Evolutionary conservation across 768 basidiomycete species (phyloP).

Genomic region (Pleurotus djamor): DNA sequence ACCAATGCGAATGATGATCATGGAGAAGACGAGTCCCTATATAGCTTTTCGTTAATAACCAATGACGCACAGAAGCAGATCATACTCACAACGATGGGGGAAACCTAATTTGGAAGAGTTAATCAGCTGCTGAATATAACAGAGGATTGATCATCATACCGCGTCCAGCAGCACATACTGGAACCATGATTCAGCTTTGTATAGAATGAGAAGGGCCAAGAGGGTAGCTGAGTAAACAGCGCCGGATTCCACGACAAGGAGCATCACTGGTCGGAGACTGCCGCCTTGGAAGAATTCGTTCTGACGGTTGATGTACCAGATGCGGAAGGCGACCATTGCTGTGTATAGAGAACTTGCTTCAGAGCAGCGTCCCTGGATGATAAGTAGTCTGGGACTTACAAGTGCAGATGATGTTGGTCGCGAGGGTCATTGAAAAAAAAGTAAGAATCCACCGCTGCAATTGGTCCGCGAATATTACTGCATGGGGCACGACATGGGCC

Average conservation of each 20-base stretch:
- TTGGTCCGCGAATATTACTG: slow-evolving; percentile 26
- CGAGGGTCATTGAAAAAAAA: slow-evolving; percentile 34
- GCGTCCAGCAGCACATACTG: slow-evolving; percentile 35
- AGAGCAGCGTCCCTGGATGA: too few species aligned
- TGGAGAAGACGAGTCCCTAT: slow-evolving; percentile 33
- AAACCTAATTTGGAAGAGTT: slow-evolving; percentile 11
- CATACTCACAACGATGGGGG: slow-evolving; percentile 19
- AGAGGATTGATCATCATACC: slow-evolving; percentile 16
- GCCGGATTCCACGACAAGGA: slow-evolving; percentile 34
- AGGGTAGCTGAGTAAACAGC: slow-evolving; percentile 32
- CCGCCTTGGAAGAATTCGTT: slow-evolving; percentile 17
- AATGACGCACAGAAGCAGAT: background rate
- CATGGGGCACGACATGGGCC: slow-evolving; percentile 20
- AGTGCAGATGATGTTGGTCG: slow-evolving; percentile 34
- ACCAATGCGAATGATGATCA: slow-evolving; percentile 38
- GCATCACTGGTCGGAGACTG: slow-evolving; percentile 27
- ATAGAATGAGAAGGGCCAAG: slow-evolving; percentile 26
- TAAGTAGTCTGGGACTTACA: slow-evolving; percentile 12
- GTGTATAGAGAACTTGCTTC: too few species aligned
- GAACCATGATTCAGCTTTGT: slow-evolving; percentile 28
- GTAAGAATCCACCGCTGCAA: slow-evolving; percentile 34
- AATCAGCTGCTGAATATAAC: background rate
- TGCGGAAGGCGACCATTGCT: slow-evolving; percentile 29
- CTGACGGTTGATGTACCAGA: slow-evolving; percentile 28
- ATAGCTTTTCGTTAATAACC: background rate